These are phyloP conservation scores for Paracorniculantispora psalliotae DNA, from an alignment of 2,329 filamentous ascomycete genomes.

Conservation along the genomic window DNA sequence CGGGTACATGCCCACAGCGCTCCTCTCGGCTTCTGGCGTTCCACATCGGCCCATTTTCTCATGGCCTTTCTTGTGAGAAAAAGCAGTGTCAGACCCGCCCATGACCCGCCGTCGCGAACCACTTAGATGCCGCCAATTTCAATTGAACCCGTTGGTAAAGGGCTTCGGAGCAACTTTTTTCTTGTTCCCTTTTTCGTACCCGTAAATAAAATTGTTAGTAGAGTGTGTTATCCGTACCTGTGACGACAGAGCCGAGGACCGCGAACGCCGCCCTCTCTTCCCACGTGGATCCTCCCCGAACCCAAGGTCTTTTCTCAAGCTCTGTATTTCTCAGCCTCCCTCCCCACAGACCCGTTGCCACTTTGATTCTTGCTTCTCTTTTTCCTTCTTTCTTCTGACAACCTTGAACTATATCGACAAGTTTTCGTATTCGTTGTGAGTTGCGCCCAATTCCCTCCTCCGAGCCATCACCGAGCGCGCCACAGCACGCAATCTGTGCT, in stretches of 20 bases:
- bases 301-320: not conserved
- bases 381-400: slow-evolving; percentile 9
- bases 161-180: not conserved
- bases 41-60: slow-evolving; percentile 14
- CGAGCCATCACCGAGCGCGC: not conserved
- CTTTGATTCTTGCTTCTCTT: slow-evolving; percentile 3
- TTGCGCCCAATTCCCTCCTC: slow-evolving; percentile 1
- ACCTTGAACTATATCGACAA: not conserved
- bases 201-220: not conserved
- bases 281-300: not conserved
- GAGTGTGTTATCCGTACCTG: too few species aligned
- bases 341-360: slow-evolving; percentile 6
- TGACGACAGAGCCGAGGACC: not conserved
- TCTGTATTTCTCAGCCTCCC: slow-evolving; percentile 30
- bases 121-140: slow-evolving; percentile 7
- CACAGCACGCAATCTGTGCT: not conserved
- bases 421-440: slow-evolving; percentile 9
- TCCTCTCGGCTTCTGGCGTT: slow-evolving; percentile 6
- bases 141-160: slow-evolving; percentile 4
- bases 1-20: not conserved
- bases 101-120: slow-evolving; percentile 1
- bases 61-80: not conserved
- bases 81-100: not conserved
- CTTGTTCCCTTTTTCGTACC: not conserved
- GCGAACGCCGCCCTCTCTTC: too few species aligned